Evolutionary conservation across 805 yeast species (phyloP), one percentile per base, ranked within the genome.

Genomic region (Wickerhamiella siamensis): DNA sequence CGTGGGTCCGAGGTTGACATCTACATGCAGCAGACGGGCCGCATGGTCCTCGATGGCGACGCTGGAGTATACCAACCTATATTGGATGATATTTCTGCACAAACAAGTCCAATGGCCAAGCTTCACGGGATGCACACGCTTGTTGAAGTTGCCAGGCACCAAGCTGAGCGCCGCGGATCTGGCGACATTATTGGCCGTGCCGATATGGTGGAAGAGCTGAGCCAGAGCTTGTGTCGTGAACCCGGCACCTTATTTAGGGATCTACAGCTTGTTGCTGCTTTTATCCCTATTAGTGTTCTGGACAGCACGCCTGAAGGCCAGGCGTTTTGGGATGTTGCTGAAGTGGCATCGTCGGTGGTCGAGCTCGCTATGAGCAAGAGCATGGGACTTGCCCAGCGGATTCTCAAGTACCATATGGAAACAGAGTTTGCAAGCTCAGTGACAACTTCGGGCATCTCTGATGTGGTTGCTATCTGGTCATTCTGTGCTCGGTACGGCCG

Each of bases 291-390:
- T 1, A 41, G 41, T 14, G 45, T 51, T 6, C 48, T 59, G 24
- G 62, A 57, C 22, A 24, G 51, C 43, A 53, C 54, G 3, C 57
- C 53, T 34, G 44, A 44, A 5, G 60, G 60, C 27, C 54, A 53
- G 38, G 60, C 60, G n/a, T 61, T 61, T 37, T 57, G 61, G 54
- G 64, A 61, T 36, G 62, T 60, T 15, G 51, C 56, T 27, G 52
- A 57, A 29, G 63, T 62, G 2, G 63, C 63, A 4, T 40, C 50
- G 16, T 38, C 39, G 22, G 48, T 52, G 4, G 36, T 52, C 9
- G 53, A 51, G 15, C 39, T 44, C 5, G 56, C 47, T 2, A 49
- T 50, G 10, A 33, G 36, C 32, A 46, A 53, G 20, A 45, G 53
- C 42, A 49, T 51, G 47, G 57, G 52, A 27, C 48, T 51, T 8